Conservation (phyloP, 805 yeast genomes). For the Kuraishia hungarica region DNA sequence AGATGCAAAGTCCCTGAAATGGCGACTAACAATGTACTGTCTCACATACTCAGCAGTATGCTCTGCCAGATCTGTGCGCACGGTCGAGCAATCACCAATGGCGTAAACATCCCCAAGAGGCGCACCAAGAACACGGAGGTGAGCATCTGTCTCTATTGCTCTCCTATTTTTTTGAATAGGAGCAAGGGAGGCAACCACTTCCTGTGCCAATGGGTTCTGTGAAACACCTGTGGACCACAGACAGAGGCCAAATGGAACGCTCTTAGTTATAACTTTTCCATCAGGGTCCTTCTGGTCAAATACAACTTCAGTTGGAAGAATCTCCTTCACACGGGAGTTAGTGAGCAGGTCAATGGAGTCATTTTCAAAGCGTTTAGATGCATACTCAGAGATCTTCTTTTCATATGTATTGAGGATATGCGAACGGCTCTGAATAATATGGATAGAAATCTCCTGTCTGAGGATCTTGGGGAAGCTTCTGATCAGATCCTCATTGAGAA, state of each 20-base stretch:
- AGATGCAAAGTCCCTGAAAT: slow-evolving; percentile 24
- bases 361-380: slow-evolving; percentile 52
- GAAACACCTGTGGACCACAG: slow-evolving; percentile 76
- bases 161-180: slow-evolving; percentile 49
- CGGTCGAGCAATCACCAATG: slow-evolving; percentile 65
- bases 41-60: slow-evolving; percentile 45
- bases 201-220: slow-evolving; percentile 52
- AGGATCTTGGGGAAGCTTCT: slow-evolving; percentile 49
- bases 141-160: slow-evolving; percentile 74
- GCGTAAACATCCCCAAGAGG: slow-evolving; percentile 63
- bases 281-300: slow-evolving; percentile 43
- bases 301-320: slow-evolving; percentile 46
- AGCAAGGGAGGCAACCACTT: slow-evolving; percentile 38
- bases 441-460: slow-evolving; percentile 57
- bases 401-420: slow-evolving; percentile 64
- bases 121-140: slow-evolving; percentile 59
- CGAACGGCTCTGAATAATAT: slow-evolving; percentile 60
- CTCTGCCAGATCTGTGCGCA: slow-evolving; percentile 49
- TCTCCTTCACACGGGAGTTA: slow-evolving; percentile 54
- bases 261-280: slow-evolving; percentile 31
- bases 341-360: slow-evolving; percentile 57
- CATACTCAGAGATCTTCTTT: slow-evolving; percentile 54
- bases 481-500: slow-evolving; percentile 56
- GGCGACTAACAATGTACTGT: slow-evolving; percentile 34
- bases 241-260: slow-evolving; percentile 59